A percentile compares a stretch with the other conserved stretches of the same genome.
Conservation (phyloP, 495 filamentous ascomycete genomes). For the Elaphomyces granulatus region DNA sequence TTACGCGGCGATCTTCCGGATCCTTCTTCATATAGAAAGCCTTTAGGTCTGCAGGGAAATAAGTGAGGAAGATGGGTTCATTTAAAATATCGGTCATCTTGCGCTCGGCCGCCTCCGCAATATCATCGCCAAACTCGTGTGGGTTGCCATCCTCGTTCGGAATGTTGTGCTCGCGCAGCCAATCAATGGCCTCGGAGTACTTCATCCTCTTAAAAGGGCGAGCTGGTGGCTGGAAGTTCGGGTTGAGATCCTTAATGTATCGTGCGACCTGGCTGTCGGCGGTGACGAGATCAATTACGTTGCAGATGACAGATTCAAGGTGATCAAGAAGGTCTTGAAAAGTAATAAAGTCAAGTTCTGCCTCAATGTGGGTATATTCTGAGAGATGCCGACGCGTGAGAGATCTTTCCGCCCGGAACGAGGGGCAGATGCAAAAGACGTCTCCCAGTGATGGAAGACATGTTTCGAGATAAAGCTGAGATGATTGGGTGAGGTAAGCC, state of each 20-base stretch:
- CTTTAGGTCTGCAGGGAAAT: slow-evolving; percentile 97
- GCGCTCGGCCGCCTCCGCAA: slow-evolving; percentile 94
- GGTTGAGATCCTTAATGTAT: slow-evolving; percentile 74
- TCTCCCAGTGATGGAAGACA: slow-evolving; percentile 80
- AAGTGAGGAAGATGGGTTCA: slow-evolving; percentile 87
- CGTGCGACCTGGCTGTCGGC: slow-evolving; percentile 53
- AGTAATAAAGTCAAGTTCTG: slow-evolving; percentile 88
- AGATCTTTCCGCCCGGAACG: slow-evolving; percentile 95
- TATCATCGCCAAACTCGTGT: slow-evolving; percentile 92
- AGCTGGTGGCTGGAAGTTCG: slow-evolving; percentile 63
- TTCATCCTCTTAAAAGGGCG: slow-evolving; percentile 92
- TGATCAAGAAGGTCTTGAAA: slow-evolving; percentile 89
- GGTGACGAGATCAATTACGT: slow-evolving; percentile 63
- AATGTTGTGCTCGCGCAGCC: slow-evolving; percentile 80
- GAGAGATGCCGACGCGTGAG: slow-evolving; percentile 87
- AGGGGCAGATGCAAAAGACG: slow-evolving; percentile 95
- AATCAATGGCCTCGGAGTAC: slow-evolving; percentile 86
- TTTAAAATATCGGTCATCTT: slow-evolving; percentile 95
- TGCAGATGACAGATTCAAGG: slow-evolving; percentile 77
- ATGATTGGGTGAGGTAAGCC: slow-evolving; percentile 92
- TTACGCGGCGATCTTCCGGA: slow-evolving; percentile 64
- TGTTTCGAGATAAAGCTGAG: slow-evolving; percentile 96
- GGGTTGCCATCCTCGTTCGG: slow-evolving; percentile 81
- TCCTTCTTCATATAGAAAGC: slow-evolving; percentile 99
- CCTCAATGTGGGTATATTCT: slow-evolving; percentile 96